Conservation (phyloP, 306 rosid species). For the Leucaena leucocephala region DNA sequence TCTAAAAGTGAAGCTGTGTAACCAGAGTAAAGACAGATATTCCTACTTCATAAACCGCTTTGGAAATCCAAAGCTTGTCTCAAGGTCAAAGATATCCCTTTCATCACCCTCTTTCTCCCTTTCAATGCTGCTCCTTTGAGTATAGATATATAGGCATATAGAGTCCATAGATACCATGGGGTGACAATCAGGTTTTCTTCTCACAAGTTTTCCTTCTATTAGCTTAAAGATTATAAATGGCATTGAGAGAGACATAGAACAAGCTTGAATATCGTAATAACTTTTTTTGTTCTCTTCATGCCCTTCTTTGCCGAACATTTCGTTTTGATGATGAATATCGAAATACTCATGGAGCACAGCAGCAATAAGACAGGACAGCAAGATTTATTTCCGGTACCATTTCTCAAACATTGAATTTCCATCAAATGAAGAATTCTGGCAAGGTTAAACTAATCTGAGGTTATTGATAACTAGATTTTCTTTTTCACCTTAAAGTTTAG, state of each 20-base stretch:
- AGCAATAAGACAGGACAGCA: neutral
- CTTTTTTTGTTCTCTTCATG: neutral
- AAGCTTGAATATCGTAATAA: neutral
- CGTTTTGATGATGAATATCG: neutral
- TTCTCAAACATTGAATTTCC: too few species aligned
- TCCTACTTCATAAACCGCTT: neutral
- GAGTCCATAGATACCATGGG: neutral
- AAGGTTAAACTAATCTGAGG: neutral
- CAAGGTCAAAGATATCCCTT: slow-evolving; percentile 1
- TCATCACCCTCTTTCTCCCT: neutral
- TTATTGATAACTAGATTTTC: neutral
- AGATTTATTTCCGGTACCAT: neutral
- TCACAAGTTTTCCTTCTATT: neutral
- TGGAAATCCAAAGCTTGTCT: neutral
- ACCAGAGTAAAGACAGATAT: neutral
- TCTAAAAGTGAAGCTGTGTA: neutral
- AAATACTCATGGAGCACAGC: neutral
- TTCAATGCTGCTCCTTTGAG: slow-evolving; percentile 13
- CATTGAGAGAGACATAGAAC: neutral
- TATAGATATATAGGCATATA: neutral
- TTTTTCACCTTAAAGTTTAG: neutral
- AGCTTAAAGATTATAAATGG: neutral
- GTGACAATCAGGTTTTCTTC: slow-evolving; percentile 2
- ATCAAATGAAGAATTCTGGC: neutral
- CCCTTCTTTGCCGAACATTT: neutral